Evolutionary conservation across 257 asterid species (phyloP), one percentile per base, ranked within the genome.

Genomic region (Verbena officinalis): DNA sequence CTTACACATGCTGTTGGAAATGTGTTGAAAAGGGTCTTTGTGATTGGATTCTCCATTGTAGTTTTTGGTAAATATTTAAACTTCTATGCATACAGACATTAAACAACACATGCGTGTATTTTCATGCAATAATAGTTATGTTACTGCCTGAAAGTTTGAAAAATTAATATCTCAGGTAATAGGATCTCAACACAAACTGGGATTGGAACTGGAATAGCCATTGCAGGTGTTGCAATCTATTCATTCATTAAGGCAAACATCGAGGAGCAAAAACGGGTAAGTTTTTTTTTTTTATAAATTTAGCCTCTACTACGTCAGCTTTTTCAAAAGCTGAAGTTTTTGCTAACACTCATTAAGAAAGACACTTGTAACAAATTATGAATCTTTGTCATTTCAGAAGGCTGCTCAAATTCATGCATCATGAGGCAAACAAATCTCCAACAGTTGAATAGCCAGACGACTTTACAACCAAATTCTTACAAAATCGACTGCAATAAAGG

Each of bases 1-100:
- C 78, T 79, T 15, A 79, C 81, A 17, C 84, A 79, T 60, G 81
- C 84, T 23, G 84, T 79, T 2, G 84, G 84, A 39, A 79, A 75
- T 39, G 84, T 79, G 43, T 23, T 79, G 70, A 79, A 79, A 71
- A 45, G 84, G 61, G 84, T 79, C n/a, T 79, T 79, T 38, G 84
- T 79, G 64, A 79, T 79, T 33, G 84, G 84, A 34, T 79, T 79
- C 62, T 79, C 84, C 42, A 79, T 79, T 14, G 75, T 79, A 2
- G 75, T 72, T 16, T 75, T 79, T 38, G 84, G 84, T 79, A 79
- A 55, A 0, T 11, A 71, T 59, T 58, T 33, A 11, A 16, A 5
- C 15, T 15, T 22, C 42, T 49, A 36, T 6, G 2, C 4, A 42
- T 13, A 42, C 17, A 42, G 17, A 52, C 27, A n/a, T 1, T n/a